A percentile compares a stretch with the other conserved stretches of the same genome.
phyloP scores from a whole-genome alignment of 2,329 filamentous ascomycete genomes.

The Zymoseptoria crescenta region DNA sequence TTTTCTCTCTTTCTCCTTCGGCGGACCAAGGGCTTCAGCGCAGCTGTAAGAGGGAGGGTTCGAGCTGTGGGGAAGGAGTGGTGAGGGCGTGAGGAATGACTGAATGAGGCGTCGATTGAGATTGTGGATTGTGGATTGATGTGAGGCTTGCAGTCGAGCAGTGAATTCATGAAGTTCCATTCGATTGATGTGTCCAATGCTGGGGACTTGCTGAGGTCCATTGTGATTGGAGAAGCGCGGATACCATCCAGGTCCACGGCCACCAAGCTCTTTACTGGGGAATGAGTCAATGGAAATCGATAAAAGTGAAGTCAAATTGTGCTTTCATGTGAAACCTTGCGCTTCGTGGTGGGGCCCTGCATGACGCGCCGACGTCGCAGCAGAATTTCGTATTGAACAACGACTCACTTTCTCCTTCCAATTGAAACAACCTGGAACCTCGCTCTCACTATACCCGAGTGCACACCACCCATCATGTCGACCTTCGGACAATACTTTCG shows the following conservation, averaged over 20 bases:
- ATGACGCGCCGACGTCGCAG: neutral
- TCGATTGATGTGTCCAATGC: neutral
- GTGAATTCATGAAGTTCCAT: neutral
- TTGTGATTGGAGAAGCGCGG: too few species aligned
- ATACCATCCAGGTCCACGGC: too few species aligned
- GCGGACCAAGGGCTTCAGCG: too few species aligned
- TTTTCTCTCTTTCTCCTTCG: neutral
- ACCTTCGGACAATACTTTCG: slow-evolving; percentile 77
- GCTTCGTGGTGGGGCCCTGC: neutral
- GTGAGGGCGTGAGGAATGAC: neutral
- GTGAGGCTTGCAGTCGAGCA: neutral
- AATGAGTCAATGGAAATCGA: too few species aligned
- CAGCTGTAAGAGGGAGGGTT: too few species aligned
- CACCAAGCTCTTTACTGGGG: too few species aligned
- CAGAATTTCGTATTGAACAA: neutral
- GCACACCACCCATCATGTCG: slow-evolving; percentile 54
- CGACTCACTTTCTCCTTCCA: neutral
- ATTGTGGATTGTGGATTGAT: neutral
- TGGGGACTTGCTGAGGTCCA: too few species aligned
- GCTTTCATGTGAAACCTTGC: neutral
- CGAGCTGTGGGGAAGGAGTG: neutral
- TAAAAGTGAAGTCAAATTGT: neutral
- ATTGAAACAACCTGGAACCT: neutral
- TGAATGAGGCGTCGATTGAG: neutral
- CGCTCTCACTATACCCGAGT: neutral